Evolutionary conservation across 176 grass and related monocot genomes (phyloP).

Genomic region (Rhynchospora breviuscula): DNA sequence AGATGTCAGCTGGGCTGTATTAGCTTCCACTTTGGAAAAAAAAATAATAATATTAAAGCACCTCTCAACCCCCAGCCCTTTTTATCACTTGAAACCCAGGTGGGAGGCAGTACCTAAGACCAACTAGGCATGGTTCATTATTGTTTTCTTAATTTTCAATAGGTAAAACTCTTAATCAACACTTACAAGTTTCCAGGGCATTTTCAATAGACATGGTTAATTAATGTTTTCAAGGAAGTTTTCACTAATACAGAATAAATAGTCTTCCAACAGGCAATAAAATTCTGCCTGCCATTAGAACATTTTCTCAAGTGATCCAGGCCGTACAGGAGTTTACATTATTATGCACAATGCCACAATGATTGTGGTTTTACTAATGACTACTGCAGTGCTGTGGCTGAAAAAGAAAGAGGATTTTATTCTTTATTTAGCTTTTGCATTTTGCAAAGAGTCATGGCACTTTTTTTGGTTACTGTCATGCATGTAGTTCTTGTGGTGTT

Average conservation of each 20-base stretch:
- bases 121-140: background rate
- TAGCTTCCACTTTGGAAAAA: background rate
- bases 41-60: too few species aligned
- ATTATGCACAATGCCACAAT: background rate
- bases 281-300: background rate
- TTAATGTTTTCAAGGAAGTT: background rate
- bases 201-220: too few species aligned
- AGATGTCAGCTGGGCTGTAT: slow-evolving; percentile 9
- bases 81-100: background rate
- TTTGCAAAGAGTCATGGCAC: background rate
- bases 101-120: background rate
- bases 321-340: background rate
- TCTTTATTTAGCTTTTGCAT: background rate
- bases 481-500: background rate
- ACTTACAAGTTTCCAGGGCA: background rate
- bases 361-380: background rate
- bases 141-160: background rate
- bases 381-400: background rate
- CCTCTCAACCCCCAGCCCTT: background rate
- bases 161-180: background rate
- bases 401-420: background rate
- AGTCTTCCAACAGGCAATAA: background rate
- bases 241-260: background rate
- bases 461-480: background rate
- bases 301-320: background rate